Evolutionary conservation across 768 basidiomycete species (phyloP).

Genomic region (Leccinellum rugosiceps): DNA sequence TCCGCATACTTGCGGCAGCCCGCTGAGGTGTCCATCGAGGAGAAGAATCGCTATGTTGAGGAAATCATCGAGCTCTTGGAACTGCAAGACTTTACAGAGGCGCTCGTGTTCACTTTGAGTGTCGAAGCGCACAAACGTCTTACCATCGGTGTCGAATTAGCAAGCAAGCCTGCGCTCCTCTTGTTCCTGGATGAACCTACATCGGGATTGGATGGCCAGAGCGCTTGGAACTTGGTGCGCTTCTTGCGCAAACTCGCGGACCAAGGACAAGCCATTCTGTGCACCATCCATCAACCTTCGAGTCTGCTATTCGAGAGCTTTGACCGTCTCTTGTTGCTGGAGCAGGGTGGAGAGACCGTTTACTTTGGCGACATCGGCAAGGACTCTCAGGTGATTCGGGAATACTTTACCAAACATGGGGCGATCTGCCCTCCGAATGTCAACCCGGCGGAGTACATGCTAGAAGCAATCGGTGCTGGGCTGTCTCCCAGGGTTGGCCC

Average conservation of each 20-base stretch:
- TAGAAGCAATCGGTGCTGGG: constrained; percentile 87
- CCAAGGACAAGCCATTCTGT: constrained; percentile 85
- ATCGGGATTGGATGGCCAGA: constrained; percentile 57
- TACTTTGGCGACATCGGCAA: constrained; percentile 89
- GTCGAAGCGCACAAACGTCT: constrained; percentile 78
- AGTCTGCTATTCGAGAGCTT: constrained; percentile 86
- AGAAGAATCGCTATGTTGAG: constrained; percentile 78
- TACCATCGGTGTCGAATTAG: constrained; percentile 89
- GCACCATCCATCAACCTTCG: constrained; percentile 89
- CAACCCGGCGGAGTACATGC: constrained; percentile 79
- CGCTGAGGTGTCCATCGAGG: constrained; percentile 55
- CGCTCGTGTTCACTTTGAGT: constrained; percentile 67
- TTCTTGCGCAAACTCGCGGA: constrained; percentile 82
- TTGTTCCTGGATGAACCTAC: constrained; percentile 44
- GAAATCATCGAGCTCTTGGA: constrained; percentile 83
- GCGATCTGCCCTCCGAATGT: constrained; percentile 68
- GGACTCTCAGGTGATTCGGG: constrained; percentile 62
- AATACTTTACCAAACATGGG: constrained; percentile 76
- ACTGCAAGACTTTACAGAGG: constrained; percentile 80
- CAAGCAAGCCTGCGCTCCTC: constrained; percentile 53
- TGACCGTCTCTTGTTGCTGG: constrained; percentile 64
- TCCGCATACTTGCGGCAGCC: constrained; percentile 85
- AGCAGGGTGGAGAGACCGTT: constrained; percentile 85
- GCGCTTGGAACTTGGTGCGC: constrained; percentile 78
- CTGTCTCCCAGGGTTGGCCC: constrained; percentile 67